Conservation (phyloP, 495 filamentous ascomycete species). For the Trichoderma orchidacearum region DNA sequence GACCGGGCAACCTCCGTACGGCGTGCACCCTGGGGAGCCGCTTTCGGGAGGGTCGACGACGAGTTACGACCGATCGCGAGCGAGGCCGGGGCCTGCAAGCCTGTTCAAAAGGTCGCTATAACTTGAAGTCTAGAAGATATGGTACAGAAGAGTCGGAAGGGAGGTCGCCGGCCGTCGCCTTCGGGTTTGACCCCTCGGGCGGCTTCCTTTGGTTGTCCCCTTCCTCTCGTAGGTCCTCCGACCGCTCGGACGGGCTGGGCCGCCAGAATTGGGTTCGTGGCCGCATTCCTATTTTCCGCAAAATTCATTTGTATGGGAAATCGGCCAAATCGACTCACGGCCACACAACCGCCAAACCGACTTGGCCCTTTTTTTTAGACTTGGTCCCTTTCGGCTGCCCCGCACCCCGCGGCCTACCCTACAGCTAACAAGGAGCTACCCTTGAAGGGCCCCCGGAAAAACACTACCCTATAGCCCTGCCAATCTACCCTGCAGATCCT, state of each 20-base stretch:
- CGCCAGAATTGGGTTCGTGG: neutral
- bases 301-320: constrained; percentile 5
- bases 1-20: neutral
- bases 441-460: too few species aligned
- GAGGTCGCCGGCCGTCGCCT: neutral
- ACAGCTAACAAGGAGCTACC: too few species aligned
- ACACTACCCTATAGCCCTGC: too few species aligned
- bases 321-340: constrained; percentile 8
- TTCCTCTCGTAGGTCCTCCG: constrained; percentile 6
- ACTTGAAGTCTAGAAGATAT: neutral
- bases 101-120: neutral
- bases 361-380: neutral
- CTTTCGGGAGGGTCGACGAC: constrained; percentile 4
- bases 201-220: constrained; percentile 2
- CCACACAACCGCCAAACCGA: neutral
- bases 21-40: constrained; percentile 1
- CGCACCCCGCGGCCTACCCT: too few species aligned
- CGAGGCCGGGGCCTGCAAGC: neutral
- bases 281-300: constrained; percentile 1
- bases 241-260: neutral
- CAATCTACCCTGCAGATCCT: too few species aligned
- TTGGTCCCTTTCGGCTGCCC: too few species aligned
- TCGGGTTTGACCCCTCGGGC: neutral
- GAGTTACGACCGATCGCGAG: neutral
- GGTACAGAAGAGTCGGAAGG: neutral